Base-by-base conservation (phyloP, 805 yeast genomes). In the Yarrowia osloensis region DNA sequence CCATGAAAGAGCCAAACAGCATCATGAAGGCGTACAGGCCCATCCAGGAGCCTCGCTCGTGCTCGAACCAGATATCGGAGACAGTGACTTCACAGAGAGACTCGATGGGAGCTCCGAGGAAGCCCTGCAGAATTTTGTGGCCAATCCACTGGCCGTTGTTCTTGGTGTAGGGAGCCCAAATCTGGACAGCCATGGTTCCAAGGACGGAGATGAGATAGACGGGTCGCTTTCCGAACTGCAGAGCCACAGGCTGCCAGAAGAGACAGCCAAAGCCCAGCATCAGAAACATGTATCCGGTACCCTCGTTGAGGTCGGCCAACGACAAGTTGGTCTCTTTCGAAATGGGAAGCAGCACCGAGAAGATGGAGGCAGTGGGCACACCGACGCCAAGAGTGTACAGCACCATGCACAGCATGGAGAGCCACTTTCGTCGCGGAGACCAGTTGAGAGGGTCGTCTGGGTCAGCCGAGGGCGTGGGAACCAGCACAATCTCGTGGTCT, bases 31-130 rank as follows among this genome's bases (percentile, higher is more conserved):
- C 89, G 77, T 90, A 91, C 15, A 86, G 80, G 0, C 95, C 90
- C 76, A 91, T 81, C 13, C 85, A 86, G 33, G 86, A 80, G 65
- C 93, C 91, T 24, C 90, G 80, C 74, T 90, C 92, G 75, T 90
- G 96, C 70, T 86, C 88, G 76, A 82, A 91, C 74, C 85, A 90
- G 74, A 89, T 83, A 74, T 91, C 96, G 2, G 91, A 80, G 26
- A 84, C 71, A 82, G 81, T 54, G 86, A 88, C 72, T 84, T 82
- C 79, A 82, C 92, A 69, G 74, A 91, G 87, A 6, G 90, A 86
- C 75, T 90, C 96, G 47, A 88, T 82, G n/a, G 89, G 86, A 21
- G 94, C 94, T 19, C 87, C 90, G 73, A 88, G 86, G 57, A 88
- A 74, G 72, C 82, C 82, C 50, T 79, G 79, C 22, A 81, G 69